Evolutionary conservation across 2,329 filamentous ascomycete genomes (phyloP), one percentile per base, ranked within the genome.

Genomic region (Dryadomyces quercivorus): DNA sequence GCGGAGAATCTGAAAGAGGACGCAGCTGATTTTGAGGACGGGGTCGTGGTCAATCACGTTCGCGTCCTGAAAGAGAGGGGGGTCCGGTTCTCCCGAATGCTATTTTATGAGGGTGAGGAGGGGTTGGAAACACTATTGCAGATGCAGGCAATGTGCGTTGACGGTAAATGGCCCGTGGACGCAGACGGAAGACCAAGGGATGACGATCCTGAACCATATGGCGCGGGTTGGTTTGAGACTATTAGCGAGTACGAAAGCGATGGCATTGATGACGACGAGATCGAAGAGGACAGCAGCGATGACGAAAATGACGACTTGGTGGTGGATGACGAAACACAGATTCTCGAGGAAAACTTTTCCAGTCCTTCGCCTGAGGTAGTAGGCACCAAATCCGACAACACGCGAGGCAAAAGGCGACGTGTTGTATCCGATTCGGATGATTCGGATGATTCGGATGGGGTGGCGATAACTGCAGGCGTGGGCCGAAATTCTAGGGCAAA

Each of bases 11-110:
- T 22, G 34, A 20, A 50, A 31, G n/a, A 34, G n/a, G 20, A 46
- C 18, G 12, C 8, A 4, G 45, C 10, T 1, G 47, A 50, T 42
- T 55, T 51, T 10, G 36, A 68, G 63, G 57, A 58, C 20, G 59
- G 54, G 2, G 50, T 20, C 4, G 56, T 57, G 13, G 56, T 60
- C 36, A 57, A 56, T 52, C 49, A 56, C n/a, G 45, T 60, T n/a
- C 16, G 44, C 5, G 16, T 15, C 4, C 36, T 57, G 8, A 45
- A 45, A 40, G 40, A 51, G 1, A 54, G 48, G 34, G 59, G 57
- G 45, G 56, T 59, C 7, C 54, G 57, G 2, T 56, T 54, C 48
- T 56, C 54, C 13, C 59, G 59, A 13, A 46, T 60, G 53, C 46
- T 60, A 21, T 22, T 50, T n/a, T 59, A 59, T 9, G 53, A 55